These are phyloP conservation scores for Trichophyton mentagrophytes DNA, from an alignment of 2,329 filamentous ascomycete species.

Conservation along the genomic window DNA sequence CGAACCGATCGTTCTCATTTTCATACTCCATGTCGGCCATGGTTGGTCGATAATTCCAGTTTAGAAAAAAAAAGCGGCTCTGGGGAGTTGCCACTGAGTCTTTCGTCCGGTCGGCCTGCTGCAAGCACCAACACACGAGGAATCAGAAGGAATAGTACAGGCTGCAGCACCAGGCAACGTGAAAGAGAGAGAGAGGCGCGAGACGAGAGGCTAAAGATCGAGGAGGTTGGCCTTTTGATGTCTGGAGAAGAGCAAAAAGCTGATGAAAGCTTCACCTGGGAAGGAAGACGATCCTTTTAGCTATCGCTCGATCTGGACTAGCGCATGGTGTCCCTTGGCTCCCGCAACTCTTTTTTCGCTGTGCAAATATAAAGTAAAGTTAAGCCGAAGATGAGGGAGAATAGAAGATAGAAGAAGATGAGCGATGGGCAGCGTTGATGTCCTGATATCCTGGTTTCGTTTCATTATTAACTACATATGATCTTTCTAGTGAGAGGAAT, in stretches of 20 bases:
- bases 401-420: no score
- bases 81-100: not conserved
- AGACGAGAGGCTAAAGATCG: not conserved
- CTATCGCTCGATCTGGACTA: not conserved
- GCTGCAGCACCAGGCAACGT: not conserved
- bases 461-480: not conserved
- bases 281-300: not conserved
- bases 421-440: no score
- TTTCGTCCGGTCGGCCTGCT: not conserved
- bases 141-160: not conserved
- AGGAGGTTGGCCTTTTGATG: not conserved
- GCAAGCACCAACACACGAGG: not conserved
- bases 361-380: not conserved
- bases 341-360: not conserved
- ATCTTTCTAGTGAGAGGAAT: not conserved
- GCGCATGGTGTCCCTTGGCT: not conserved
- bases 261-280: not conserved
- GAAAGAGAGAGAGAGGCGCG: not conserved
- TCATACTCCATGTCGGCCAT: slow-evolving; percentile 47
- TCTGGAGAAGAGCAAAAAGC: not conserved
- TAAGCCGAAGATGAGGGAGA: no score
- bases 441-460: no score
- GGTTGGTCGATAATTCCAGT: not conserved
- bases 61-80: not conserved
- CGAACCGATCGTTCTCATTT: slow-evolving; percentile 52